A percentile compares a stretch with the other conserved stretches of the same genome.
Evolutionary conservation across 495 filamentous ascomycete genomes (phyloP).

Genomic region (Tetracladium setigerum): DNA sequence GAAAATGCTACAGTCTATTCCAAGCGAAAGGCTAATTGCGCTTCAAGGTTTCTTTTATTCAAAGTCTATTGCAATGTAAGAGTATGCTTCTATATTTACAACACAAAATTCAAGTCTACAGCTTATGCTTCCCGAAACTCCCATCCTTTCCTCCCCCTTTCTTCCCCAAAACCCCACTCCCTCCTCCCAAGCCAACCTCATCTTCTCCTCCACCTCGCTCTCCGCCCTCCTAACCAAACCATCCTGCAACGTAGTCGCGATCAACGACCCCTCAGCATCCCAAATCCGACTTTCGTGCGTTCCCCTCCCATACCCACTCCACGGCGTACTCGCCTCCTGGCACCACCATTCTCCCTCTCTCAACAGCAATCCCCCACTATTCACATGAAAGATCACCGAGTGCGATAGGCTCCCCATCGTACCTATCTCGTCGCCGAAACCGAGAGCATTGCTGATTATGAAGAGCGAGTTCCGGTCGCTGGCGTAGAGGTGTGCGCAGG

Average conservation of each 20-base stretch:
- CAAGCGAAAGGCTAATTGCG: too few species aligned
- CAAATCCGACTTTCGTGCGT: conserved; percentile 58
- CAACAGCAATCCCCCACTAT: conserved; percentile 21
- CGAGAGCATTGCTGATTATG: conserved; percentile 52
- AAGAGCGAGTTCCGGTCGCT: conserved; percentile 63
- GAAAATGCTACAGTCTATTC: too few species aligned
- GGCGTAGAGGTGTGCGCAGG: conserved; percentile 58
- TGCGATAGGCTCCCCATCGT: conserved; percentile 55
- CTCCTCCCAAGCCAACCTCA: conserved; percentile 1
- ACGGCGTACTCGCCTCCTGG: conserved; percentile 55
- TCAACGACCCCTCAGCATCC: conserved; percentile 49
- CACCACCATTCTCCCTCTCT: conserved; percentile 47
- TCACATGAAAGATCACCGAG: conserved; percentile 52
- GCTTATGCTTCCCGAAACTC: not conserved
- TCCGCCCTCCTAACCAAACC: conserved; percentile 30
- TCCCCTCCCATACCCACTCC: conserved; percentile 47
- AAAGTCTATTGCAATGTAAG: too few species aligned
- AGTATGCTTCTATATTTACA: too few species aligned
- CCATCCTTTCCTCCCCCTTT: not conserved
- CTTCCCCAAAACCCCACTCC: not conserved
- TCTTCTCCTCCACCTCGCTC: conserved; percentile 2
- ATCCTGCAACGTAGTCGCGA: conserved; percentile 59
- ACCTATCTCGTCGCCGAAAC: conserved; percentile 40
- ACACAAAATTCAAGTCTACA: too few species aligned
- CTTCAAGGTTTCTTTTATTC: too few species aligned